Base-by-base conservation (phyloP, 2,329 filamentous ascomycete genomes). In the Orbilia ellipsospora region DNA sequence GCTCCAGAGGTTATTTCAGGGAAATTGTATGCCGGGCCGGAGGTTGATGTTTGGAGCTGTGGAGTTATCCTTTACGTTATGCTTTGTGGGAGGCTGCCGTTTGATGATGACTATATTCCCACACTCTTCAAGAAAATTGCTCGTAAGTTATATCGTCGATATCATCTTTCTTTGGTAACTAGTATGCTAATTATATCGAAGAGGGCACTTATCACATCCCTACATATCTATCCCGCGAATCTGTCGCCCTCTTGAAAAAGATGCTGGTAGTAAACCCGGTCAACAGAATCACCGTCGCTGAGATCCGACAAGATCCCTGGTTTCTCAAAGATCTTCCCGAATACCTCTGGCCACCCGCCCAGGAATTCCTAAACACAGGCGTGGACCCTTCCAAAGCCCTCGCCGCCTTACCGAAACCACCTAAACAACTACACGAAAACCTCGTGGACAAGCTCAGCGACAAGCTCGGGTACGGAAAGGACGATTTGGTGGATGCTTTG, bases 21-120 rank as follows among this genome's bases (percentile, higher is more conserved):
- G 23, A 99, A 98, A 85, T 86, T 98, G 65, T 99, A 99, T 81
- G 95, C 95, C 16, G 95, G 95, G 0, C 94, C 95, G 0, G 95
- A 99, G 83, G 95, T 99, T 44, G 95, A 99, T 82, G 95, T 99
- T 1, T 99, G 95, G 95, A 98, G 94, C 83, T 91, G 94, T 81
- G 93, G 93, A 76, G 93, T 97, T 78, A 97, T 97, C 80, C 86
- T 95, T 51, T 95, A 93, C 82, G 92, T 94, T 45, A 84, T 95
- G 78, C 85, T 95, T 36, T 91, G 92, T 28, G 92, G 92, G 68
- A 88, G 92, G 77, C 86, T 99, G 52, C 95, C 95, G 7, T 99
- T 99, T 81, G 95, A 99, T 84, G 95, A 99, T 82, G 95, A 99
- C 80, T 96, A 98, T 81, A 99, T 99, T 78, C 95, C 95, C 1